Conservation (phyloP, 1,139 yeast species). For the Zhuliangozyma parablackwelliae region DNA sequence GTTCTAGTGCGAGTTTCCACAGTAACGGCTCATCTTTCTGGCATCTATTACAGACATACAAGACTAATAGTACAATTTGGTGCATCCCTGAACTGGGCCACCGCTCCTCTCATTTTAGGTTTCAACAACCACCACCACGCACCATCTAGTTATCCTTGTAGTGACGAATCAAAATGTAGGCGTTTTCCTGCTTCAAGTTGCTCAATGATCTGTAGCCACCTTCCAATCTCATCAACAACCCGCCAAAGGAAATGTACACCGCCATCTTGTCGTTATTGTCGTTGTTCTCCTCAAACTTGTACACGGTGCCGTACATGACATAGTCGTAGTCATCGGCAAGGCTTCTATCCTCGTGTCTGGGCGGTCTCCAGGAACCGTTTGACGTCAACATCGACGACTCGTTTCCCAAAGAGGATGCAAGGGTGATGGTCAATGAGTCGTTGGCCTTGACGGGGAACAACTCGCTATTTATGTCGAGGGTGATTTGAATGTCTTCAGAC, state of each 20-base stretch:
- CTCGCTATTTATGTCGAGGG: slow-evolving; percentile 89
- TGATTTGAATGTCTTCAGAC: slow-evolving; percentile 74
- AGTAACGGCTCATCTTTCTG: background rate
- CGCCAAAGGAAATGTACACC: slow-evolving; percentile 94
- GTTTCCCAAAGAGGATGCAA: slow-evolving; percentile 74
- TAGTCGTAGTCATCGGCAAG: slow-evolving; percentile 97
- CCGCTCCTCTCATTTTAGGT: too few species aligned
- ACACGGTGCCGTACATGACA: slow-evolving; percentile 97
- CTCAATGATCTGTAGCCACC: slow-evolving; percentile 91
- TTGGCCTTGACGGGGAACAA: slow-evolving; percentile 78
- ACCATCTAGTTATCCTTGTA: slow-evolving; percentile 33
- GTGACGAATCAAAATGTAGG: slow-evolving; percentile 85
- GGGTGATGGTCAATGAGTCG: slow-evolving; percentile 81
- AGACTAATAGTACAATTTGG: too few species aligned
- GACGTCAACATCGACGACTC: slow-evolving; percentile 51
- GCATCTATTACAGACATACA: too few species aligned
- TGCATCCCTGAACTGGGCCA: too few species aligned
- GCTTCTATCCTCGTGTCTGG: slow-evolving; percentile 75
- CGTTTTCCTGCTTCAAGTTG: slow-evolving; percentile 87
- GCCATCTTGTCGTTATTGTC: slow-evolving; percentile 69
- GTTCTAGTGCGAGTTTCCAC: too few species aligned
- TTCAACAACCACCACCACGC: background rate
- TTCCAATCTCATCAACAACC: slow-evolving; percentile 86
- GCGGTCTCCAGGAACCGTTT: slow-evolving; percentile 88
- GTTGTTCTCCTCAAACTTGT: slow-evolving; percentile 84